Base-by-base conservation (phyloP, 768 basidiomycete genomes). In the Collybia nuda region DNA sequence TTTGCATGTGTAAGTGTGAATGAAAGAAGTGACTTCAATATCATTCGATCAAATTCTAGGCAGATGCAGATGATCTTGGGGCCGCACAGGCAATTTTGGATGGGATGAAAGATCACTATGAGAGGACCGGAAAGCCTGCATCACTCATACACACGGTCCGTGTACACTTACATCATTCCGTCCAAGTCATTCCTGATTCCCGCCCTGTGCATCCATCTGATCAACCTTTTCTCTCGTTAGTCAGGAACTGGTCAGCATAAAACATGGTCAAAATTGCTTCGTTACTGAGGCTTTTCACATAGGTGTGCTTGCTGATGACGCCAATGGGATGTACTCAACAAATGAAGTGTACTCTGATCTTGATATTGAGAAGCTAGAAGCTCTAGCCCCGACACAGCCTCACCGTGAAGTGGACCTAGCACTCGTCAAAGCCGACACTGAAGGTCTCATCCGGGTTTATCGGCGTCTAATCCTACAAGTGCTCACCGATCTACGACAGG, bases 391-490 rank as follows among this genome's bases (percentile, higher is more conserved):
- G 5, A 76, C 72, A 3, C 75, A 76, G 47, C 65, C 67, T 0
- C 81, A 83, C 56, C 75, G 80, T 36, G 52, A 67, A 15, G 77
- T 85, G 2, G 84, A 84, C 51, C 58, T 78, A 18, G 57, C 63
- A 5, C 48, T 84, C 35, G 66, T 79, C 5, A 69, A 70, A 3
- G 82, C 79, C 4, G 75, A 79, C 53, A 65, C 67, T 35, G 65
- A 76, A 67, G 82, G 79, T 77, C 47, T 23, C 24, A 28, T 21
- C 37, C 43, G 24, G 28, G 36, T 21, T 22, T 6, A 36, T 19
- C 21, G 40, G 37, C 12, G 44, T 36, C 36, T 28, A 17, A 17
- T 19, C n/a, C 28, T 36, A 42, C 28, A 12, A 12, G 12, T 22
- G 28, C 26, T 46, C 15, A 15, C 12, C 18, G 15, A 47, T 6